Percentiles rank a stretch among this genome's conserved stretches.
Conservation (phyloP, 2,329 filamentous ascomycete genomes). For the Fonsecaea erecta region DNA sequence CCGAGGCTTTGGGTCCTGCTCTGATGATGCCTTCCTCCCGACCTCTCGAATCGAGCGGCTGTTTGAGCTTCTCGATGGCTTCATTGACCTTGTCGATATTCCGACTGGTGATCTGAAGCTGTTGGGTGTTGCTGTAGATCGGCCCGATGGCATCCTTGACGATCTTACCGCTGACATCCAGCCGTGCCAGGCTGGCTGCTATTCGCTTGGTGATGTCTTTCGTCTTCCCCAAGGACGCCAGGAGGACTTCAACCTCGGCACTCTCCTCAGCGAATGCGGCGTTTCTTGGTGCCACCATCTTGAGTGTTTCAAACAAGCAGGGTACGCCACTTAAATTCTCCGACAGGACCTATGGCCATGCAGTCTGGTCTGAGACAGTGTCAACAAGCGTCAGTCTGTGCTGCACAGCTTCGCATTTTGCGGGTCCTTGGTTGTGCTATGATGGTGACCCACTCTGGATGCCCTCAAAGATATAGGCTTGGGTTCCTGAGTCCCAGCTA, state of each 20-base stretch:
- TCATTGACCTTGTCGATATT: conserved; percentile 87
- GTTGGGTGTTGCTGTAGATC: conserved; percentile 88
- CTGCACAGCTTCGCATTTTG: conserved; percentile 1
- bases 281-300: conserved; percentile 62
- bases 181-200: conserved; percentile 78
- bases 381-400: conserved; percentile 1
- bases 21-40: conserved; percentile 91
- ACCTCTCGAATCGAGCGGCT: conserved; percentile 90
- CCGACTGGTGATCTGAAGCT: conserved; percentile 80
- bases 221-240: conserved; percentile 83
- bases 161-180: conserved; percentile 86
- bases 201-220: conserved; percentile 94
- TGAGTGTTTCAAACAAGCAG: conserved; percentile 7
- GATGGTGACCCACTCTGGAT: background rate
- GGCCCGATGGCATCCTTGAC: conserved; percentile 91
- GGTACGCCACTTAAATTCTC: background rate
- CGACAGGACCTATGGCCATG: background rate
- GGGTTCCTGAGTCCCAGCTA: background rate
- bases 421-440: background rate
- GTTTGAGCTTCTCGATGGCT: conserved; percentile 84
- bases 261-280: conserved; percentile 67
- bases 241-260: conserved; percentile 69
- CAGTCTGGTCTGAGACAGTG: conserved; percentile 7
- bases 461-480: background rate
- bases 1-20: conserved; percentile 80